phyloP scores from a whole-genome alignment of 2,329 filamentous ascomycete species.

The Aureobasidium sp. region DNA sequence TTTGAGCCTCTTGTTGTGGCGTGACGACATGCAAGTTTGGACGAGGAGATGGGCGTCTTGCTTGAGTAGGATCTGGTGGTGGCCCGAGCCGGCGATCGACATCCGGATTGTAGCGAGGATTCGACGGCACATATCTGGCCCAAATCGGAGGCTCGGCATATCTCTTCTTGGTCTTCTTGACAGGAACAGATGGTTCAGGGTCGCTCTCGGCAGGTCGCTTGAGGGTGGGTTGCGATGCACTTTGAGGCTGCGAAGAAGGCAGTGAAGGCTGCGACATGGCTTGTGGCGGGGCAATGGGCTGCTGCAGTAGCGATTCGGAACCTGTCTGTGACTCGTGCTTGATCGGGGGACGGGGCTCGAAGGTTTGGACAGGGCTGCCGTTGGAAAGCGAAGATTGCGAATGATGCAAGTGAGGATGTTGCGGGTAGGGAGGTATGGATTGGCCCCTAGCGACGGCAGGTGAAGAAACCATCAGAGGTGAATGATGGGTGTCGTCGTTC shows the following conservation, averaged over 20 bases:
- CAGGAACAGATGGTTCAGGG: slow-evolving; percentile 17
- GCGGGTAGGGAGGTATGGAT: neutral
- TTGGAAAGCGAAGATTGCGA: slow-evolving; percentile 1
- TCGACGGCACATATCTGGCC: slow-evolving; percentile 23
- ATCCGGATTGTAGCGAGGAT: slow-evolving; percentile 17
- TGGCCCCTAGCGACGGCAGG: neutral
- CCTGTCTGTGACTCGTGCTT: neutral
- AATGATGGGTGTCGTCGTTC: slow-evolving; percentile 4
- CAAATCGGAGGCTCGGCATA: slow-evolving; percentile 25
- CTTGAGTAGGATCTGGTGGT: neutral
- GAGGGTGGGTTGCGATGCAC: slow-evolving; percentile 11
- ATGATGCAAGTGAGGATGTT: slow-evolving; percentile 6
- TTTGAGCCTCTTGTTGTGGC: neutral
- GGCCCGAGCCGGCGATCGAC: neutral
- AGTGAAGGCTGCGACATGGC: neutral
- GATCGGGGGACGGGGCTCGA: neutral
- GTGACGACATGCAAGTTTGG: neutral
- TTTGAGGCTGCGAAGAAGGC: neutral
- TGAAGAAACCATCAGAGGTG: slow-evolving; percentile 5
- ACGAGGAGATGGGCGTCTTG: slow-evolving; percentile 1
- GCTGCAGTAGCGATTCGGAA: slow-evolving; percentile 14
- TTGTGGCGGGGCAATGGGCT: slow-evolving; percentile 4
- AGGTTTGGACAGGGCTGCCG: neutral
- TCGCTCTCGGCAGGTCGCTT: slow-evolving; percentile 22
- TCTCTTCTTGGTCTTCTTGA: slow-evolving; percentile 23